Evolutionary conservation across 345 rosid genomes (phyloP).

Genomic region (Punica granatum): DNA sequence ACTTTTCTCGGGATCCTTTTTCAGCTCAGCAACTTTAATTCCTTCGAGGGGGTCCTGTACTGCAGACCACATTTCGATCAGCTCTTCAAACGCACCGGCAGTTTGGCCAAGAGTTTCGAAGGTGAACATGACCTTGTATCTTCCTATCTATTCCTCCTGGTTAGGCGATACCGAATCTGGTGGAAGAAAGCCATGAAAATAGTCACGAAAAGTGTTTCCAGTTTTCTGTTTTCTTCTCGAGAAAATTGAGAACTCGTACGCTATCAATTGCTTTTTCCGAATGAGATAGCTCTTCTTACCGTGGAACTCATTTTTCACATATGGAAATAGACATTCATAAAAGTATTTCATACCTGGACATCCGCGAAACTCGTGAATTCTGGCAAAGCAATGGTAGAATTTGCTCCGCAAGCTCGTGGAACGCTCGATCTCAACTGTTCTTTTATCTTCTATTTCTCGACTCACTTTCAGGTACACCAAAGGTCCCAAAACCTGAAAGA

Average conservation of each 20-base stretch:
- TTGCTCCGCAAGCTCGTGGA: too few relatives aligned
- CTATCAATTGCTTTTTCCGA: too few relatives aligned
- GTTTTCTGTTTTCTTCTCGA: neutral
- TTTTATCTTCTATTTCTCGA: neutral
- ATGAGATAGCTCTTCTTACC: too few relatives aligned
- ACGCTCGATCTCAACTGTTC: neutral
- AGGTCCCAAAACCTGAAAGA: constrained; percentile 44
- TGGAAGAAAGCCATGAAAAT: neutral
- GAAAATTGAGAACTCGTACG: too few relatives aligned
- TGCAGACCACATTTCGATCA: constrained; percentile 69
- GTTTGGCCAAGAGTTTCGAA: constrained; percentile 57
- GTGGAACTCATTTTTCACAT: neutral
- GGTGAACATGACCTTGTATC: constrained; percentile 19
- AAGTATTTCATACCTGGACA: neutral
- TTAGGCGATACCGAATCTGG: neutral
- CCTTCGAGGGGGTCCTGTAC: constrained; percentile 61
- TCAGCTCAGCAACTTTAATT: constrained; percentile 53
- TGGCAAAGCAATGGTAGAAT: too few relatives aligned
- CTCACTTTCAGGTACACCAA: constrained; percentile 40
- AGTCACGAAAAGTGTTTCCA: neutral
- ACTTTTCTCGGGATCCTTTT: neutral
- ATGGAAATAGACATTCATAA: neutral
- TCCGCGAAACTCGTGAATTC: too few relatives aligned
- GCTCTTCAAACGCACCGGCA: constrained; percentile 61
- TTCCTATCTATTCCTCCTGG: neutral